Conservation (phyloP, 345 rosid genomes). For the Acer negundo region DNA sequence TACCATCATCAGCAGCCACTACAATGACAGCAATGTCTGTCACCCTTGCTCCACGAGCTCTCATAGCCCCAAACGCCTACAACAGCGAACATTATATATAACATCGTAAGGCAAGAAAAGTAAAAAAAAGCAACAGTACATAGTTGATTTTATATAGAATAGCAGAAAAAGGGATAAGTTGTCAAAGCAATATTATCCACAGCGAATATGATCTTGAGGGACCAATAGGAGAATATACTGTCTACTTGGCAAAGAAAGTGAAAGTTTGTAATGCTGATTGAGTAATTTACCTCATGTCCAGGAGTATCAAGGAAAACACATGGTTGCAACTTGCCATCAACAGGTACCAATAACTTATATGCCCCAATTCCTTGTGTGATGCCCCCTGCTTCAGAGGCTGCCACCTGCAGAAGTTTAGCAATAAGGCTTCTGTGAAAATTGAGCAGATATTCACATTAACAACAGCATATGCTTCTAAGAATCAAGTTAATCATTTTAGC, state of each 20-base stretch:
- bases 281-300: conserved; percentile 82
- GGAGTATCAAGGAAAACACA: conserved; percentile 99
- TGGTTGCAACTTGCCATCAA: conserved; percentile 75
- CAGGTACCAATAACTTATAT: conserved; percentile 72
- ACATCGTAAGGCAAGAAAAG: conserved; percentile 28
- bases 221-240: conserved; percentile 2
- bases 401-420: conserved; percentile 63
- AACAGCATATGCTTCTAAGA: conserved; percentile 9
- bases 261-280: conserved; percentile 2
- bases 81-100: conserved; percentile 33
- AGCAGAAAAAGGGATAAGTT: neutral
- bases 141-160: conserved; percentile 13
- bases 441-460: conserved; percentile 11
- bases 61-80: conserved; percentile 99
- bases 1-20: conserved; percentile 99
- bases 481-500: conserved; percentile 14
- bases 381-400: conserved; percentile 97
- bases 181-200: conserved; percentile 10
- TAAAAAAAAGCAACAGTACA: conserved; percentile 16
- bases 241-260: conserved; percentile 6
- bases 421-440: conserved; percentile 27
- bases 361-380: conserved; percentile 99
- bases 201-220: conserved; percentile 10
- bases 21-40: conserved; percentile 95
- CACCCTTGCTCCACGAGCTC: conserved; percentile 98